Conservation (phyloP, 2,329 filamentous ascomycete species). For the Macrophomina tecta region DNA sequence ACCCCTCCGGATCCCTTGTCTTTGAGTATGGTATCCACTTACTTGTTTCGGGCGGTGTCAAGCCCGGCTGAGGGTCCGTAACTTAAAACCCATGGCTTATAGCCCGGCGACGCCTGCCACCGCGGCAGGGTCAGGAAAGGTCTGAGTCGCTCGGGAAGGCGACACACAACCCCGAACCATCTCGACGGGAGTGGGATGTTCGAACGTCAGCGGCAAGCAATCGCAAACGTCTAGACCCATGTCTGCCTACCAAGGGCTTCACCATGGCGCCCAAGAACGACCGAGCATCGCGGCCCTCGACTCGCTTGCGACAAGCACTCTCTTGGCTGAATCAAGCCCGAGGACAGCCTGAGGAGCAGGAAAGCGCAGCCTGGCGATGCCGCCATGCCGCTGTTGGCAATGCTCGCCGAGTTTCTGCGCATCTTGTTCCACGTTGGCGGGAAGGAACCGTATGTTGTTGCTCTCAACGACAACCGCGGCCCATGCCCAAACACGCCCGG, state of each 20-base stretch:
- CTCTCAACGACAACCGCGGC: too few species aligned
- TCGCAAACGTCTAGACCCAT: not conserved
- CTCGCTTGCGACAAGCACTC: conserved; percentile 1
- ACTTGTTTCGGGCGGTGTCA: not conserved
- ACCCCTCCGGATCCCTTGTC: not conserved
- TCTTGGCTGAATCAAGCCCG: conserved; percentile 6
- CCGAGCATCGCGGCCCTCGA: not conserved
- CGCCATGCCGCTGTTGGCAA: not conserved
- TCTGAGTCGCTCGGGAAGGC: not conserved
- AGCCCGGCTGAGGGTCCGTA: not conserved
- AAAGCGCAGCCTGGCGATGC: not conserved
- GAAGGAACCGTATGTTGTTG: not conserved
- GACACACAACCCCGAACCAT: not conserved
- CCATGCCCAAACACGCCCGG: too few species aligned
- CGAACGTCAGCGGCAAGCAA: not conserved
- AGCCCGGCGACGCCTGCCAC: not conserved
- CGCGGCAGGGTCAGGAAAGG: not conserved
- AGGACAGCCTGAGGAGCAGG: not conserved
- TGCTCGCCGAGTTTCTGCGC: not conserved
- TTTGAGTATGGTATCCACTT: not conserved
- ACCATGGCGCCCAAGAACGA: not conserved
- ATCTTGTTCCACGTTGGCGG: not conserved
- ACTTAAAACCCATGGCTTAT: not conserved
- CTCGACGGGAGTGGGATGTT: not conserved
- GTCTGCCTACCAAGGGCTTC: not conserved